A percentile compares a stretch with the other conserved stretches of the same genome.
These are phyloP conservation scores for Calonectria pauciramosa DNA, from an alignment of 2,329 filamentous ascomycete genomes.

Conservation along the genomic window DNA sequence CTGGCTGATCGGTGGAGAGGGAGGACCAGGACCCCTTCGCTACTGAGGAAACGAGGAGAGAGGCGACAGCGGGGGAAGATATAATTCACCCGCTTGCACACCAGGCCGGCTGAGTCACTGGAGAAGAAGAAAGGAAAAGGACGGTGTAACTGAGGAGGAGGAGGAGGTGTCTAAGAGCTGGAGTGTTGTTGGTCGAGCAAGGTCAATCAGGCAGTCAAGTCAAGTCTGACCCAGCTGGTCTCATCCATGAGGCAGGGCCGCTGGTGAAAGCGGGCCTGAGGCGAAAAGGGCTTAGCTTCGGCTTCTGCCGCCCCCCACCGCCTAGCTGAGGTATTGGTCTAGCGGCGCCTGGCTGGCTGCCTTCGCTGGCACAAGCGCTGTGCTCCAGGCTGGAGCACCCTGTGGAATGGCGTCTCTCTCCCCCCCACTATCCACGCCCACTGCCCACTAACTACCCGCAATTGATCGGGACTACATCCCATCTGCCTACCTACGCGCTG, in stretches of 20 bases:
- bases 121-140: constrained; percentile 29
- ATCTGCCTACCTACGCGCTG: background rate
- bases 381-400: background rate
- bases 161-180: constrained; percentile 22
- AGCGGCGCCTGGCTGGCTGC: background rate
- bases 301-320: constrained; percentile 43
- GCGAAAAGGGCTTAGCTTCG: constrained; percentile 36
- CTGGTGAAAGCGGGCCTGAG: constrained; percentile 34
- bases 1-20: constrained; percentile 18
- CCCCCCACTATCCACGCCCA: background rate
- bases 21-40: constrained; percentile 12
- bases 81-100: constrained; percentile 23
- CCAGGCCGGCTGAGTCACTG: constrained; percentile 39
- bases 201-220: constrained; percentile 49
- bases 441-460: background rate
- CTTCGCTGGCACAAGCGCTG: background rate
- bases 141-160: constrained; percentile 23
- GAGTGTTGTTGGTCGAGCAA: constrained; percentile 30
- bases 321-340: constrained; percentile 31
- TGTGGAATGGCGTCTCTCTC: background rate
- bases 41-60: background rate
- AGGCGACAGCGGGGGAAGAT: constrained; percentile 18
- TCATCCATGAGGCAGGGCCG: constrained; percentile 44
- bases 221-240: constrained; percentile 48
- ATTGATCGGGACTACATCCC: constrained; percentile 1